Evolutionary conservation across 306 rosid species (phyloP), one percentile per base, ranked within the genome.

Genomic region (Calophaca sinica): DNA sequence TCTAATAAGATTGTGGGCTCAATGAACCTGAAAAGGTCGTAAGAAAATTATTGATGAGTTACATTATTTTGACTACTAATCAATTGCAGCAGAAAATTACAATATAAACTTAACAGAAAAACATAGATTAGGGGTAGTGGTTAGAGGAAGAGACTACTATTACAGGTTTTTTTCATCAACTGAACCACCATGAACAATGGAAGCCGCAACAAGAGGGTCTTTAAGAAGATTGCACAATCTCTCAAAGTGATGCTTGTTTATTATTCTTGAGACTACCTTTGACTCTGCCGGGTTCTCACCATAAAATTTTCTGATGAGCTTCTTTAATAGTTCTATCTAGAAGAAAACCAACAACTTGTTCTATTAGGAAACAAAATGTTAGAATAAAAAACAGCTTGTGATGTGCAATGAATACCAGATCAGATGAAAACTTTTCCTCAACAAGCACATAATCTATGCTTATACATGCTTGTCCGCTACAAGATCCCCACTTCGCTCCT

Each of bases 401-500:
- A 62, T 51, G 74, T 68, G 26, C 36, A 12, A 38, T 44, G 61
- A 41, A 77, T 84, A 66, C 99, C 96, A 92, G 58, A 66, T 68
- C 62, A 12, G 88, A 53, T 57, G 88, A 84, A 8, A 79, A 52
- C 65, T 86, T 87, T 13, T 91, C 88, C 83, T 94, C 97, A 39
- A 90, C 92, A 14, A 94, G 91, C 69, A 94, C 62, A 60, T 91
- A 94, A 64, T 94, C 97, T 36, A 94, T 55, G 65, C 83, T 96
- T 33, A 94, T 86, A 4, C 99, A 91, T 36, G 93, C 99, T 69
- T 94, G 98, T 36, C 97, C 99, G 20, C 82, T 79, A 63, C 99
- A 91, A 29, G 87, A 76, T 32, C 99, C 98, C 97, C 97, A 94
- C 9, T 94, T 94, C 70, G 92, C 97, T 77, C 91, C 93, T 14